Conservation (phyloP, 768 basidiomycete genomes). For the Mycena rosella region DNA sequence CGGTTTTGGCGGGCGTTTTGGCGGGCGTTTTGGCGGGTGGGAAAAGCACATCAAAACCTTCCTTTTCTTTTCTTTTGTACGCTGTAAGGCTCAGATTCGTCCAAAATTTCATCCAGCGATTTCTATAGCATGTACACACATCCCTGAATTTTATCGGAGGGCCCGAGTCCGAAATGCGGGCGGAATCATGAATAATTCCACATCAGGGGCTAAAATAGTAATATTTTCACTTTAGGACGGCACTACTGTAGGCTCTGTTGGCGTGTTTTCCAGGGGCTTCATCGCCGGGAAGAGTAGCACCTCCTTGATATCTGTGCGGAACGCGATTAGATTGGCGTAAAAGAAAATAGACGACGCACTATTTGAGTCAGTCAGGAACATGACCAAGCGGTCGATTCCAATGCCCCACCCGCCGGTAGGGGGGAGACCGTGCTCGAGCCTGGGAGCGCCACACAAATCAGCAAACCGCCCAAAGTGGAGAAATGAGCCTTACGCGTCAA, state of each 20-base stretch:
- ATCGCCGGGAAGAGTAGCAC: constrained; percentile 97
- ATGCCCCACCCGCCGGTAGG: constrained; percentile 99
- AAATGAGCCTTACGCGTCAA: constrained; percentile 81
- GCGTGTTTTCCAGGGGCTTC: constrained; percentile 79
- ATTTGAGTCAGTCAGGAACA: constrained; percentile 98
- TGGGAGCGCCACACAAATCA: constrained; percentile 43
- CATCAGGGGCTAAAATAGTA: too few relatives aligned
- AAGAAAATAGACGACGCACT: constrained; percentile 62
- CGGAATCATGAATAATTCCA: too few relatives aligned
- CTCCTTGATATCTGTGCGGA: constrained; percentile 88
- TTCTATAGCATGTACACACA: too few relatives aligned
- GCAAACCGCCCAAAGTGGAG: constrained; percentile 15
- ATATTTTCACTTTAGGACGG: constrained; percentile 21
- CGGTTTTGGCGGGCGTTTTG: too few relatives aligned
- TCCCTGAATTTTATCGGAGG: too few relatives aligned
- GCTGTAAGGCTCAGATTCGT: too few relatives aligned
- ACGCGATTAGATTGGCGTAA: constrained; percentile 6
- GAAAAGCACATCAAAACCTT: too few relatives aligned
- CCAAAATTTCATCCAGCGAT: too few relatives aligned
- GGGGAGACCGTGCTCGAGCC: constrained; percentile 96
- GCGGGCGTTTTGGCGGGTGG: too few relatives aligned
- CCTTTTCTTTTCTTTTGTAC: too few relatives aligned
- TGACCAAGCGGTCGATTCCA: constrained; percentile 95
- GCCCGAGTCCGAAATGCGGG: too few relatives aligned
- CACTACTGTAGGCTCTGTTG: constrained; percentile 46